Conservation (phyloP, 139 green algal species). For the Chlamydomonas schloesseri region DNA sequence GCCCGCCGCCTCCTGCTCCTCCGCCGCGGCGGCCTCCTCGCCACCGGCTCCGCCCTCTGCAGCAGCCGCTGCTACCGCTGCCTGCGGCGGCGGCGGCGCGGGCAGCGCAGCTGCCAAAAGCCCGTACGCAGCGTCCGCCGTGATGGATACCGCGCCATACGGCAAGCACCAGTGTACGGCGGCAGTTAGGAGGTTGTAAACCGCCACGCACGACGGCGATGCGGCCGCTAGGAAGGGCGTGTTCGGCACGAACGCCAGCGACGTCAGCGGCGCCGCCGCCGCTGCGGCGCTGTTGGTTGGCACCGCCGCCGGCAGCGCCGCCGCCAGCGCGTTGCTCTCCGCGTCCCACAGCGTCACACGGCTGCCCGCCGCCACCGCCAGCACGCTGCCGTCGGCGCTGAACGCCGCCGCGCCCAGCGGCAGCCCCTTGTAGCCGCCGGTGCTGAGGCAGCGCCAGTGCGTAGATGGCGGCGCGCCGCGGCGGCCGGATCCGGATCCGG, state of each 20-base stretch:
- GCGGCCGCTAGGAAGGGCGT: slow-evolving; percentile 61
- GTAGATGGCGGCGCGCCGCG: neutral
- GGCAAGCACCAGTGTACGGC: slow-evolving; percentile 61
- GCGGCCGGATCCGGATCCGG: neutral
- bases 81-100: neutral
- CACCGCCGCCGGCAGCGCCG: slow-evolving; percentile 56
- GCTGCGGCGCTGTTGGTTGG: neutral
- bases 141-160: slow-evolving; percentile 21
- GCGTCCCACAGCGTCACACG: slow-evolving; percentile 81
- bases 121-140: slow-evolving; percentile 26
- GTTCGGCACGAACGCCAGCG: slow-evolving; percentile 65
- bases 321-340: slow-evolving; percentile 53
- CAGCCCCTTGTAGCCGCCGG: slow-evolving; percentile 63
- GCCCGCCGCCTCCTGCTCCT: neutral
- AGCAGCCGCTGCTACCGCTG: slow-evolving; percentile 11
- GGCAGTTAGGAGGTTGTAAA: slow-evolving; percentile 74
- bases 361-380: slow-evolving; percentile 64
- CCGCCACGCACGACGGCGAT: slow-evolving; percentile 43
- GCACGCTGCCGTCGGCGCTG: slow-evolving; percentile 77
- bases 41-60: neutral
- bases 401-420: slow-evolving; percentile 68
- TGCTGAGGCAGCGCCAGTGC: slow-evolving; percentile 59
- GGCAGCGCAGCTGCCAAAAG: slow-evolving; percentile 62
- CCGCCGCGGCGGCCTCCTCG: neutral
- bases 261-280: slow-evolving; percentile 2